phyloP scores from a whole-genome alignment of 202 grass and related monocot species.

The Carex sylvatica region DNA sequence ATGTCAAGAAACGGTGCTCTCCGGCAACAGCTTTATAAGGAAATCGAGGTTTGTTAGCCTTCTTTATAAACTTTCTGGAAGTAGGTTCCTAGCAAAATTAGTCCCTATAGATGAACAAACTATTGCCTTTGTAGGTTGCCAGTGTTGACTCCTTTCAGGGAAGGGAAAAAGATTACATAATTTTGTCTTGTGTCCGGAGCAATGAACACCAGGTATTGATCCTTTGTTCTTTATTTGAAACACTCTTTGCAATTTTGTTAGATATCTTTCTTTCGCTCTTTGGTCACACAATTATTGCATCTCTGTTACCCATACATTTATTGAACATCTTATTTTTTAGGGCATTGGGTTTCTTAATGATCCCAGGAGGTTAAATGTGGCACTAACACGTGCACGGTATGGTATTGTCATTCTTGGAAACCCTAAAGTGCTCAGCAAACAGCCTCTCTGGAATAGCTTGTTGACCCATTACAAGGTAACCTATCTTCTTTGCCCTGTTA shows the following conservation, averaged over 20 bases:
- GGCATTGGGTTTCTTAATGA: conserved; percentile 99
- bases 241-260: conserved; percentile 2
- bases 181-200: conserved; percentile 96
- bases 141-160: conserved; percentile 99
- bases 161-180: conserved; percentile 99
- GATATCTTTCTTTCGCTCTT: conserved; percentile 29
- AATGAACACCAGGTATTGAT: conserved; percentile 89
- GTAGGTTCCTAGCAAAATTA: background rate
- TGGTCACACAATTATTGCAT: background rate
- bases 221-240: background rate
- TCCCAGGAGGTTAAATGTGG: conserved; percentile 98
- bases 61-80: conserved; percentile 3
- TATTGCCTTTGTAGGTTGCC: conserved; percentile 63
- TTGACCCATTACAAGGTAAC: conserved; percentile 98
- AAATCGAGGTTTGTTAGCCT: conserved; percentile 73
- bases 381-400: conserved; percentile 92
- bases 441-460: conserved; percentile 96
- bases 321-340: conserved; percentile 36
- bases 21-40: conserved; percentile 96
- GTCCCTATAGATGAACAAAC: conserved; percentile 23
- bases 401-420: conserved; percentile 98
- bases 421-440: conserved; percentile 99
- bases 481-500: background rate
- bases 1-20: conserved; percentile 98
- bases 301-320: background rate